Conservation (phyloP, 768 basidiomycete genomes). For the Roridomyces roridus region DNA sequence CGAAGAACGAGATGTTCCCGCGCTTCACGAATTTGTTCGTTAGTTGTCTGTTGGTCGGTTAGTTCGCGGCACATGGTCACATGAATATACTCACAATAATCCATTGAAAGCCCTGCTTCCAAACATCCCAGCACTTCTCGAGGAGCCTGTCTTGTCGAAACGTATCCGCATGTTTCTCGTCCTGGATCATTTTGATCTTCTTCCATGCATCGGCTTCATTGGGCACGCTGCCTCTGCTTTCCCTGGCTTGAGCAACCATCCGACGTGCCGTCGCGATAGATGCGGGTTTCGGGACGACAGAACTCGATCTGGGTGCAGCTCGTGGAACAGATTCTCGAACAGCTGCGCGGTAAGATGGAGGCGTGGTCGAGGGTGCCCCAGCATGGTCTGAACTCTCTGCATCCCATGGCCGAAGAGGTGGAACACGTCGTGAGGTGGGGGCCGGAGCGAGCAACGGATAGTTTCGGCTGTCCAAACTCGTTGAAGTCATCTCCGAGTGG, state of each 20-base stretch:
- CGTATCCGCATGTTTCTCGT: conserved; percentile 73
- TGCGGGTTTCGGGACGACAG: conserved; percentile 9
- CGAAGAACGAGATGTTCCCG: conserved; percentile 70
- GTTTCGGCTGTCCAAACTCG: conserved; percentile 5
- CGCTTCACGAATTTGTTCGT: conserved; percentile 71
- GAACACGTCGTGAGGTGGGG: conserved; percentile 10
- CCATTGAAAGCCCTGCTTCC: conserved; percentile 77
- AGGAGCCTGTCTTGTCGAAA: conserved; percentile 69
- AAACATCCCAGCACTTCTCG: conserved; percentile 77
- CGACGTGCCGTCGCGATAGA: conserved; percentile 34
- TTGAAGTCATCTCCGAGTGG: conserved; percentile 6
- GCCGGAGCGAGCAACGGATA: conserved; percentile 17
- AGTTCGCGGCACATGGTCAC: conserved; percentile 10
- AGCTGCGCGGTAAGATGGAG: conserved; percentile 57
- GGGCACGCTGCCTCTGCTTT: conserved; percentile 54
- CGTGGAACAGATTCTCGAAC: conserved; percentile 31
- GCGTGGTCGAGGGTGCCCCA: conserved; percentile 44
- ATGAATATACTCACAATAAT: conserved; percentile 60
- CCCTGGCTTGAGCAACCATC: conserved; percentile 38
- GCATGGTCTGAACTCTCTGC: conserved; percentile 32
- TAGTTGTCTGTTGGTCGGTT: conserved; percentile 61
- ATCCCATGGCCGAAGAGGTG: conserved; percentile 13
- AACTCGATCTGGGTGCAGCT: conserved; percentile 20
- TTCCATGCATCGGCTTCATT: conserved; percentile 83
- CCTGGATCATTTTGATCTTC: conserved; percentile 71